Conservation (phyloP, 202 grass and related monocot genomes). For the Schoenoplectus tabernaemontani region DNA sequence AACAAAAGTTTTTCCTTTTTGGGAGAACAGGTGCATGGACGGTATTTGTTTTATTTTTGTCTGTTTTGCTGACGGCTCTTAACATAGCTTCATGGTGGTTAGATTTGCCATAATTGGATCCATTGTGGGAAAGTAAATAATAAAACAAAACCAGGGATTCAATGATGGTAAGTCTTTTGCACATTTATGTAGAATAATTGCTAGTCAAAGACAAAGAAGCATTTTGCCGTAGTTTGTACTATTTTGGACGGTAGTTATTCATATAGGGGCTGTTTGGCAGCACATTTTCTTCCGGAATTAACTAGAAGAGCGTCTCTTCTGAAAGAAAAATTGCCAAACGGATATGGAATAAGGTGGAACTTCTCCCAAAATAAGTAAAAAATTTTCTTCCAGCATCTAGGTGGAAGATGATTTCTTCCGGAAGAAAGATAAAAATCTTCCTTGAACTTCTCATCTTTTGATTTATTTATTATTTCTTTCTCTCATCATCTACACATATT, state of each 20-base stretch:
- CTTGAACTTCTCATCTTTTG: too few species aligned
- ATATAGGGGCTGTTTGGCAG: too few species aligned
- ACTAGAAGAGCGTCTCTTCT: too few species aligned
- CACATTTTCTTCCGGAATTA: too few species aligned
- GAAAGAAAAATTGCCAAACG: too few species aligned
- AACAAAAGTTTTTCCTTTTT: slow-evolving; percentile 7
- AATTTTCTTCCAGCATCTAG: too few species aligned
- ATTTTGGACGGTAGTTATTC: not conserved
- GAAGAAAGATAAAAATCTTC: too few species aligned
- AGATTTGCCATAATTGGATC: slow-evolving; percentile 15
- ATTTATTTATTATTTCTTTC: too few species aligned
- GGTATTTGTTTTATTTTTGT: slow-evolving; percentile 13
- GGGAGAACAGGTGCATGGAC: slow-evolving; percentile 4
- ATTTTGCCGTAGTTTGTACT: not conserved
- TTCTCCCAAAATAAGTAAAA: too few species aligned
- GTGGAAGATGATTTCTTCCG: too few species aligned
- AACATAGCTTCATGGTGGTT: slow-evolving; percentile 11
- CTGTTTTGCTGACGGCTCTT: not conserved
- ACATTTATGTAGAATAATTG: slow-evolving; percentile 7
- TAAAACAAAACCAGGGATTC: slow-evolving; percentile 2
- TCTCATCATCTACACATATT: too few species aligned
- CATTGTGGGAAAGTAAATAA: slow-evolving; percentile 4
- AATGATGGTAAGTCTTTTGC: slow-evolving; percentile 9
- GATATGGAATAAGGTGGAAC: too few species aligned
- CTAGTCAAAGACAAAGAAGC: not conserved